These are phyloP conservation scores for Venturia oleaginea DNA, from an alignment of 2,329 filamentous ascomycete species.

Conservation along the genomic window DNA sequence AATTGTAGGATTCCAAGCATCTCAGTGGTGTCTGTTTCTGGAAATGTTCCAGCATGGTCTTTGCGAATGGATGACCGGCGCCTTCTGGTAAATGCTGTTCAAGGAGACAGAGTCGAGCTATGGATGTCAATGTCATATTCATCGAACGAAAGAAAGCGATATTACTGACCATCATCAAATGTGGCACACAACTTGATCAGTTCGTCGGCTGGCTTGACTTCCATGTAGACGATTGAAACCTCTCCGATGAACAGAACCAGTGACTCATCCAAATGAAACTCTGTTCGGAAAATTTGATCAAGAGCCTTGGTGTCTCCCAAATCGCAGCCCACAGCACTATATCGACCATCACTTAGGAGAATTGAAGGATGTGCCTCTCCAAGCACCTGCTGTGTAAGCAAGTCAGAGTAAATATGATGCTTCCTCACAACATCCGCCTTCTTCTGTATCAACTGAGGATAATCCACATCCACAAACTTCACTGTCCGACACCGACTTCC, in stretches of 20 bases:
- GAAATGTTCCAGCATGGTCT: slow-evolving; percentile 78
- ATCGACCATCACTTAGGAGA: slow-evolving; percentile 49
- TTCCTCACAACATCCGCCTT: slow-evolving; percentile 61
- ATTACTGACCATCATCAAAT: slow-evolving; percentile 53
- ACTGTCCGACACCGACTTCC: slow-evolving; percentile 47
- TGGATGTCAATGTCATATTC: slow-evolving; percentile 13
- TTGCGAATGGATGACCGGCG: slow-evolving; percentile 69
- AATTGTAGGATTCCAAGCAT: slow-evolving; percentile 62
- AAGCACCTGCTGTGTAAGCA: slow-evolving; percentile 10
- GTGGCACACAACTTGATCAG: slow-evolving; percentile 46
- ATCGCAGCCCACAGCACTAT: slow-evolving; percentile 75
- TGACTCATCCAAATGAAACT: slow-evolving; percentile 49
- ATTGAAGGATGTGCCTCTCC: slow-evolving; percentile 12
- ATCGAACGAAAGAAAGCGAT: slow-evolving; percentile 1
- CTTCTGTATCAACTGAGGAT: slow-evolving; percentile 65
- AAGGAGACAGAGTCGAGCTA: slow-evolving; percentile 73
- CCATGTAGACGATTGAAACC: slow-evolving; percentile 88
- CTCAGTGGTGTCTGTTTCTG: slow-evolving; percentile 71
- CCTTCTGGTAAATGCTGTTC: slow-evolving; percentile 82
- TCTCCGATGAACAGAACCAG: slow-evolving; percentile 76
- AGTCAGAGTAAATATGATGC: slow-evolving; percentile 46
- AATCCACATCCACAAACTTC: slow-evolving; percentile 78
- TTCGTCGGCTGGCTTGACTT: slow-evolving; percentile 59
- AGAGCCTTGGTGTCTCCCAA: slow-evolving; percentile 58
- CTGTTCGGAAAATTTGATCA: slow-evolving; percentile 43